These are phyloP conservation scores for Salix udensis DNA, from an alignment of 345 rosid species.

Conservation along the genomic window DNA sequence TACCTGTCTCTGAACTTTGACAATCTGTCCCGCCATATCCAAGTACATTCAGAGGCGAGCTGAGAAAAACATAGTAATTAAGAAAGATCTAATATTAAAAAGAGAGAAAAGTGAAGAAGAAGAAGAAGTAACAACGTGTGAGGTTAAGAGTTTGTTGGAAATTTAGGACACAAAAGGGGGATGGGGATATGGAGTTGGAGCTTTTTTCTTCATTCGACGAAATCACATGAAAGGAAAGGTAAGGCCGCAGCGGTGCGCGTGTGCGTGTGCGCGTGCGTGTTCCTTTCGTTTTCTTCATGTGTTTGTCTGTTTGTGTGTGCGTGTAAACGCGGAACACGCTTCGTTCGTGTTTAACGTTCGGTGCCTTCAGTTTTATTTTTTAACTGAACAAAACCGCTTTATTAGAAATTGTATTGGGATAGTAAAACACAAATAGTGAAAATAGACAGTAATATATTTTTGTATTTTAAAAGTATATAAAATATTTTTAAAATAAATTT, in stretches of 20 bases:
- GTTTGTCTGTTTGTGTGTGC: neutral
- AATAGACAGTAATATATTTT: no score
- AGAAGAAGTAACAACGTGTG: neutral
- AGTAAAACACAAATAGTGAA: no score
- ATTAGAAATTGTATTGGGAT: no score
- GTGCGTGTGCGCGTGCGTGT: neutral
- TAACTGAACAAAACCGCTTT: no score
- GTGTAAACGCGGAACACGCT: no score
- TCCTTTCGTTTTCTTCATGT: no score
- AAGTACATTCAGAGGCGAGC: neutral
- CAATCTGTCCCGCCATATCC: conserved; percentile 42
- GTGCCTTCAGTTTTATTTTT: no score
- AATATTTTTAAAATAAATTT: no score
- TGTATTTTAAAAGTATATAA: no score
- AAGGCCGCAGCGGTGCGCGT: neutral
- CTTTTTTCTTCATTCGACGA: neutral
- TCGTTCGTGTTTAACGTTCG: no score
- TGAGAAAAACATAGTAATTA: neutral
- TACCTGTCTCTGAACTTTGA: conserved; percentile 47
- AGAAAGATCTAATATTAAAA: conserved; percentile 1
- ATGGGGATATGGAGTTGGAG: neutral
- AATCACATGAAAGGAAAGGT: neutral
- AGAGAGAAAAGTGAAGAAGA: neutral
- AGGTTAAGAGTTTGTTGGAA: neutral
- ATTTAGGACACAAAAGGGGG: conserved; percentile 2